A percentile compares a stretch with the other conserved stretches of the same genome.
These are phyloP conservation scores for Aspergillus latus DNA, from an alignment of 2,329 filamentous ascomycete genomes.

Conservation along the genomic window DNA sequence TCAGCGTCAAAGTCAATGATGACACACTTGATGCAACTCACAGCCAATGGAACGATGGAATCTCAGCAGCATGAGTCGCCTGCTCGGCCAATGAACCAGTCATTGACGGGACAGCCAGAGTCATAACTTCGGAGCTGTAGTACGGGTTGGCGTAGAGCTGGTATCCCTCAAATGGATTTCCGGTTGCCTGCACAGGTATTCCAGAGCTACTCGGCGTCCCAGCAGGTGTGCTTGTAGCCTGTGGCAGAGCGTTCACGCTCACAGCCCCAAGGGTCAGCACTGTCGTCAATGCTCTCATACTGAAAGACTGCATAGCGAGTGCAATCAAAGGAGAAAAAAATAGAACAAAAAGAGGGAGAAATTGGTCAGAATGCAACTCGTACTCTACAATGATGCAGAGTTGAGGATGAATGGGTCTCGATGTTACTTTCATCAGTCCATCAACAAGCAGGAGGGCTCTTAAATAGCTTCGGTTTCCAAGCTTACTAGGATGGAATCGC, in stretches of 20 bases:
- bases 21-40: conserved; percentile 29
- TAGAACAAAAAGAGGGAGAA: no score
- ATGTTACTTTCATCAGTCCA: background rate
- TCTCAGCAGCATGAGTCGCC: conserved; percentile 49
- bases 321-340: no score
- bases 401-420: no score
- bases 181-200: conserved; percentile 33
- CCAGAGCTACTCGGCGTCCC: conserved; percentile 19
- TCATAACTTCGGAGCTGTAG: conserved; percentile 55
- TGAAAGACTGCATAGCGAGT: conserved; percentile 1
- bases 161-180: conserved; percentile 54
- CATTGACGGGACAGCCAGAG: conserved; percentile 62
- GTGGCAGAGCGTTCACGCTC: conserved; percentile 20
- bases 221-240: conserved; percentile 20
- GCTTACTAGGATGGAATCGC: background rate
- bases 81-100: conserved; percentile 55
- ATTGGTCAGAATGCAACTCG: no score
- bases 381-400: background rate
- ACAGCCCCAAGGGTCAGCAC: conserved; percentile 20
- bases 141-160: conserved; percentile 54
- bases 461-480: background rate
- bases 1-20: background rate
- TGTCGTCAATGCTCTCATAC: conserved; percentile 23
- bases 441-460: background rate
- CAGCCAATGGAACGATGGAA: conserved; percentile 56